Conservation (phyloP, 192 early-diverging fungal genomes). For the Podila verticillata region DNA sequence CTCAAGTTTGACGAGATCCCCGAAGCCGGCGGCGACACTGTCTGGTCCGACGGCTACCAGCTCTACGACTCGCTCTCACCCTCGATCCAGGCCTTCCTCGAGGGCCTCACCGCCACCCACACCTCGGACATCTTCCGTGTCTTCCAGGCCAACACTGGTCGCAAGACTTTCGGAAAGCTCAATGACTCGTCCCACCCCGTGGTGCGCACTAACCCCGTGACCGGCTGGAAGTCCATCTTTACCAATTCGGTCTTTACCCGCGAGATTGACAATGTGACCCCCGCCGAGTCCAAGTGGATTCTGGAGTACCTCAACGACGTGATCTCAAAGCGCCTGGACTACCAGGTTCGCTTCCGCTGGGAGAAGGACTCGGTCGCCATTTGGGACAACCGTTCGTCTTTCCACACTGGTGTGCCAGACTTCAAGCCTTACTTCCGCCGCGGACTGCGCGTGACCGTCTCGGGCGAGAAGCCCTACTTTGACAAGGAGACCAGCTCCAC, state of each 20-base stretch:
- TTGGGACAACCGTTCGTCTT: conserved; percentile 71
- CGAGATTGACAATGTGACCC: conserved; percentile 60
- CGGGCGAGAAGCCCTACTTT: conserved; percentile 40
- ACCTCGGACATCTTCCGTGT: conserved; percentile 40
- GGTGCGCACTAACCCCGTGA: conserved; percentile 76
- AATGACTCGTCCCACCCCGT: conserved; percentile 53
- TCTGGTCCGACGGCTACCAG: conserved; percentile 66
- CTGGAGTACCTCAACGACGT: conserved; percentile 67
- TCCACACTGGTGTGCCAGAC: conserved; percentile 59
- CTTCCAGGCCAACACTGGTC: conserved; percentile 40
- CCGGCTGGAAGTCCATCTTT: conserved; percentile 72
- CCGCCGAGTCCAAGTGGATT: conserved; percentile 63
- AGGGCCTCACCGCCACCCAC: conserved; percentile 68
- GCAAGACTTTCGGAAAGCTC: conserved; percentile 49
- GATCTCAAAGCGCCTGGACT: conserved; percentile 60
- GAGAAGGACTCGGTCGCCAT: conserved; percentile 69
- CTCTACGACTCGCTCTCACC: conserved; percentile 72
- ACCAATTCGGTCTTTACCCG: conserved; percentile 73
- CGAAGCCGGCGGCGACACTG: conserved; percentile 64
- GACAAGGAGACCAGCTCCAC: conserved; percentile 25
- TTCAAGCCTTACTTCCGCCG: conserved; percentile 40
- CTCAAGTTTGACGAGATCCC: conserved; percentile 61
- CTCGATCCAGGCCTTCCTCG: conserved; percentile 62
- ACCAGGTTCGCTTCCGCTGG: conserved; percentile 68
- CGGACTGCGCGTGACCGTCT: conserved; percentile 39